These are phyloP conservation scores for Beta corolliflora DNA, from an alignment of 179 eudicot species.

Conservation along the genomic window DNA sequence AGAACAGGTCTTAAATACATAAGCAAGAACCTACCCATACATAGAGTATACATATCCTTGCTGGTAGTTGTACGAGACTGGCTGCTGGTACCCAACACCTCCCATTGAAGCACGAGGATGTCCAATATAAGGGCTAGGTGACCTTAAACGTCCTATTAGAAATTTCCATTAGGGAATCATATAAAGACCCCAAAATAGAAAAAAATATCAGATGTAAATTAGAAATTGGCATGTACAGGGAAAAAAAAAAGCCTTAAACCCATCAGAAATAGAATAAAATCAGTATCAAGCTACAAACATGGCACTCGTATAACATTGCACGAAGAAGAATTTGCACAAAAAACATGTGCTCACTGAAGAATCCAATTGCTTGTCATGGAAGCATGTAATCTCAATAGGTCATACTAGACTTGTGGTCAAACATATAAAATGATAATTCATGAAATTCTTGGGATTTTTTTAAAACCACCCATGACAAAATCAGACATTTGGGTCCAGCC, in stretches of 20 bases:
- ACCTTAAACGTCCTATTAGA: constrained; percentile 44
- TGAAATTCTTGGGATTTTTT: background rate
- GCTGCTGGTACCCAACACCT: constrained; percentile 51
- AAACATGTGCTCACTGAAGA: background rate
- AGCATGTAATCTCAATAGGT: background rate
- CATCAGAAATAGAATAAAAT: background rate
- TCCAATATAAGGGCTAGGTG: constrained; percentile 41
- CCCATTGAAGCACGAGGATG: constrained; percentile 40
- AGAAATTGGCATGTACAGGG: background rate
- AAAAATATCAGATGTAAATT: background rate
- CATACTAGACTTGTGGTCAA: background rate
- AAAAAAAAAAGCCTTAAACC: background rate
- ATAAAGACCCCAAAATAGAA: background rate
- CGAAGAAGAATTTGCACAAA: background rate
- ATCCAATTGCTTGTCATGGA: constrained; percentile 11
- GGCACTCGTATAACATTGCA: background rate
- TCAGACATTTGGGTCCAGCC: background rate
- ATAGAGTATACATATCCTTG: constrained; percentile 76
- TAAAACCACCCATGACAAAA: background rate
- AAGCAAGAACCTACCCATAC: constrained; percentile 55
- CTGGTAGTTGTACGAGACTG: constrained; percentile 65
- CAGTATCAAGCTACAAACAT: background rate
- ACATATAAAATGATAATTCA: background rate
- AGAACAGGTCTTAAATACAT: background rate
- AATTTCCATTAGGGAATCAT: constrained; percentile 13